phyloP scores from a whole-genome alignment of 257 asterid genomes.

The Solanum raphanifolium region DNA sequence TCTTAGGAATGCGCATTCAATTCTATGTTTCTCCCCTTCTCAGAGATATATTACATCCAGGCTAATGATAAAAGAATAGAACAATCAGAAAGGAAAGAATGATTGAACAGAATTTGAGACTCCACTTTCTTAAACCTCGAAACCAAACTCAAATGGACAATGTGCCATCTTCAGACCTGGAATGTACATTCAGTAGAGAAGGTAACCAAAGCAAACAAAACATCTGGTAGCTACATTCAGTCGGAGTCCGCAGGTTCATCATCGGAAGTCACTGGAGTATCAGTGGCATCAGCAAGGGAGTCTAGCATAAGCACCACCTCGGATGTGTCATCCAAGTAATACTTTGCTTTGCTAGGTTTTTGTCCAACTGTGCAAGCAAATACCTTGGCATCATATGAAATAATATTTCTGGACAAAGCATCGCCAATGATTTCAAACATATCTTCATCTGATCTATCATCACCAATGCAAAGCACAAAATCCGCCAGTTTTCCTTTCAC shows the following conservation, averaged over 20 bases:
- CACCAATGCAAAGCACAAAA: constrained; percentile 83
- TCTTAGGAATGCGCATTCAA: neutral
- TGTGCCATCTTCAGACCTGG: constrained; percentile 18
- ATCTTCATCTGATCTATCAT: constrained; percentile 88
- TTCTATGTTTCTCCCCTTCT: neutral
- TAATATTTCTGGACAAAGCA: constrained; percentile 39
- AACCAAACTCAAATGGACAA: constrained; percentile 20
- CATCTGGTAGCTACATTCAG: constrained; percentile 18
- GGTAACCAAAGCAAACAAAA: constrained; percentile 20
- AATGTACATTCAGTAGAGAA: constrained; percentile 11
- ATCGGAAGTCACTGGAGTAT: constrained; percentile 58
- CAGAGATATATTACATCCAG: constrained; percentile 1
- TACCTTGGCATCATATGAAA: constrained; percentile 52
- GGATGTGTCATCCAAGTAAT: constrained; percentile 71
- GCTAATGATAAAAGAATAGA: constrained; percentile 19
- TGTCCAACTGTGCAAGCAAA: constrained; percentile 88
- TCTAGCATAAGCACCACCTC: constrained; percentile 72
- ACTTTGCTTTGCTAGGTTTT: constrained; percentile 86
- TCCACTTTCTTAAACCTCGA: constrained; percentile 21
- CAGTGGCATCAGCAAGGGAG: constrained; percentile 70
- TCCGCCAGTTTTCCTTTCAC: constrained; percentile 53
- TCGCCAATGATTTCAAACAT: constrained; percentile 69
- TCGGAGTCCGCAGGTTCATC: constrained; percentile 38
- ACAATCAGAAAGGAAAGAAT: constrained; percentile 8
- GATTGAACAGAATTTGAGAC: constrained; percentile 8